Conservation (phyloP, 2,329 filamentous ascomycete genomes). For the Torrubiella hemipterigena region DNA sequence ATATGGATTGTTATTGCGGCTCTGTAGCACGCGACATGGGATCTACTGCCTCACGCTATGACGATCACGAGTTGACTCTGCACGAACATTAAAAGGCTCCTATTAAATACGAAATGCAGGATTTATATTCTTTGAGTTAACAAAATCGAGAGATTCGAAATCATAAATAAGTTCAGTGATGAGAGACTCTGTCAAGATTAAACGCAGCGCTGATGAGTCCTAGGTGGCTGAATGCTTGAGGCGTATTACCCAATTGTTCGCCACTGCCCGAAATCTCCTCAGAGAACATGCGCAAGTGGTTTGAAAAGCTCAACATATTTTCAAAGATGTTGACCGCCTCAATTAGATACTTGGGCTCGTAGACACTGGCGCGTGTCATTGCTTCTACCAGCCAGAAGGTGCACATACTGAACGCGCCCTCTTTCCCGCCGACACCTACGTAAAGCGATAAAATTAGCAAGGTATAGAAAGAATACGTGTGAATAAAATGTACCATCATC, state of each 20-base stretch:
- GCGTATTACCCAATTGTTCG: constrained; percentile 69
- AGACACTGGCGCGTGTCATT: constrained; percentile 54
- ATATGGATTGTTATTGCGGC: too few relatives aligned
- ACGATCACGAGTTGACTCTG: too few relatives aligned
- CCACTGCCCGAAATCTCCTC: constrained; percentile 66
- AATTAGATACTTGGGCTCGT: constrained; percentile 51
- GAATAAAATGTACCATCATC: constrained; percentile 47
- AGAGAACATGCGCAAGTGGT: constrained; percentile 67
- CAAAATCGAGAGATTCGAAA: too few relatives aligned
- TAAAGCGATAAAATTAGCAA: not conserved
- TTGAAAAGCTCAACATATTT: constrained; percentile 65
- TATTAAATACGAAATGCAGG: too few relatives aligned
- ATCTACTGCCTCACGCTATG: too few relatives aligned
- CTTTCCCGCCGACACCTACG: constrained; percentile 57
- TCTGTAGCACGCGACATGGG: too few relatives aligned
- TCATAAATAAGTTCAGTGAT: too few relatives aligned
- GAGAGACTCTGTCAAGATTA: constrained; percentile 51
- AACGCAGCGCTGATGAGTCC: constrained; percentile 68
- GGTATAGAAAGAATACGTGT: not conserved
- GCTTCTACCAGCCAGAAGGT: constrained; percentile 77
- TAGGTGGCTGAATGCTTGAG: constrained; percentile 68
- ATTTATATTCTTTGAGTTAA: too few relatives aligned
- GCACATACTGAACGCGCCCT: constrained; percentile 72
- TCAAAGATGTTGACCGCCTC: constrained; percentile 60
- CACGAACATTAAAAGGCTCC: too few relatives aligned